Evolutionary conservation across 2,329 filamentous ascomycete genomes (phyloP).

Genomic region (Hypoxylon sp.): DNA sequence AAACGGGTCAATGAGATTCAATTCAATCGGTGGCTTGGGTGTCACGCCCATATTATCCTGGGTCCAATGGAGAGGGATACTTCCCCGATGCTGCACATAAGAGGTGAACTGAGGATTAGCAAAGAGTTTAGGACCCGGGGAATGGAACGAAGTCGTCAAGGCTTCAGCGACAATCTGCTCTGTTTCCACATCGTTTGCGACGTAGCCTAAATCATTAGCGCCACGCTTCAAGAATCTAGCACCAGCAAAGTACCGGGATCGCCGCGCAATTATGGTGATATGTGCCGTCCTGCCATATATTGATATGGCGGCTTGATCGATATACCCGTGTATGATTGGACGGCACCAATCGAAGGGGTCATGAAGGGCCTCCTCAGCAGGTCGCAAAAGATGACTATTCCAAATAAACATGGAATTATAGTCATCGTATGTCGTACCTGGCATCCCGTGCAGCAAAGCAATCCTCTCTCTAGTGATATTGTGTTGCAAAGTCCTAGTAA

Average conservation of each 20-base stretch:
- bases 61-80: constrained; percentile 97
- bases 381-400: constrained; percentile 91
- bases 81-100: constrained; percentile 95
- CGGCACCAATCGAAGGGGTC: constrained; percentile 96
- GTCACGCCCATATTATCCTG: constrained; percentile 96
- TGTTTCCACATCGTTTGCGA: constrained; percentile 98
- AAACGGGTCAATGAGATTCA: constrained; percentile 96
- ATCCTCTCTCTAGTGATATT: constrained; percentile 88
- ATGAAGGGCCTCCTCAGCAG: constrained; percentile 77
- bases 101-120: constrained; percentile 94
- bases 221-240: constrained; percentile 95
- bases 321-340: constrained; percentile 95
- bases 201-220: constrained; percentile 93
- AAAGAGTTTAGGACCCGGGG: constrained; percentile 86
- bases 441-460: constrained; percentile 75
- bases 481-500: constrained; percentile 91
- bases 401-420: constrained; percentile 98
- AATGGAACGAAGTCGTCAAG: constrained; percentile 94
- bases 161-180: constrained; percentile 98
- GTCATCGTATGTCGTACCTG: constrained; percentile 72
- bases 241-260: constrained; percentile 94
- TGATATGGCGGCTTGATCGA: constrained; percentile 88
- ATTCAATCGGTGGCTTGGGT: constrained; percentile 94
- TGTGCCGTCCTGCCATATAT: constrained; percentile 92
- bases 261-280: constrained; percentile 92